Conservation (phyloP, 148 eudicot species). For the Diospyros lotus region DNA sequence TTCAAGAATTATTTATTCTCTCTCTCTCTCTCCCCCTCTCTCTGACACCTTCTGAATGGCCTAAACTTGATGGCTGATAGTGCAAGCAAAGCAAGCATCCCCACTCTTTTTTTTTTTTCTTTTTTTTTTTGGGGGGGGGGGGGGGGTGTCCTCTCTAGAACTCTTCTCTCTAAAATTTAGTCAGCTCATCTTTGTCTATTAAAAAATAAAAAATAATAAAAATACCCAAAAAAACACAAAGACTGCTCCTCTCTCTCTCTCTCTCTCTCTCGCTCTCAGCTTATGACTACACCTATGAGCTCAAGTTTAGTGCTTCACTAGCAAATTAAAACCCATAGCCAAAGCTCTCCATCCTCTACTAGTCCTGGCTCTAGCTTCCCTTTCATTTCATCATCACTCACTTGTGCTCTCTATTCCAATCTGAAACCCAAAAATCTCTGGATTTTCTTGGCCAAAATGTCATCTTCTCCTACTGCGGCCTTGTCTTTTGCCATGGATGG, state of each 20-base stretch:
- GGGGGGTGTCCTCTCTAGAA: too few species aligned
- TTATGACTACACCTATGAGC: conserved; percentile 39
- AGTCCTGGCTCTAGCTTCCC: conserved; percentile 1
- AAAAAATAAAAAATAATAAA: neutral
- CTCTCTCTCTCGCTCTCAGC: conserved; percentile 16
- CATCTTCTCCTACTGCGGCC: neutral
- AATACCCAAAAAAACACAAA: conserved; percentile 1
- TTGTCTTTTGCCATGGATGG: conserved; percentile 18
- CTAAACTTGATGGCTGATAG: conserved; percentile 66
- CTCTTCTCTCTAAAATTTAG: too few species aligned
- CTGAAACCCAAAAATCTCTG: conserved; percentile 5
- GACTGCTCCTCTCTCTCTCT: conserved; percentile 12
- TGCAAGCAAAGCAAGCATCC: conserved; percentile 64
- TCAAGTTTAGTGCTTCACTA: conserved; percentile 44
- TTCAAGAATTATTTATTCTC: neutral
- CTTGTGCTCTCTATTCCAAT: conserved; percentile 3
- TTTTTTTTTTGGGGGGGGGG: neutral
- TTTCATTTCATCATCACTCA: conserved; percentile 14
- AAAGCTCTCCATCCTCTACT: conserved; percentile 19
- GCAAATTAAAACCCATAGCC: conserved; percentile 24
- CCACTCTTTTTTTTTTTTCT: conserved; percentile 17
- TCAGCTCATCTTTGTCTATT: too few species aligned
- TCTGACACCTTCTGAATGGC: conserved; percentile 46
- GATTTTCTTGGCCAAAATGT: neutral
- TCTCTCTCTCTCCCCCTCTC: conserved; percentile 9